Evolutionary conservation across 2,329 filamentous ascomycete species (phyloP).

Genomic region (Aureobasidium melanogenum): DNA sequence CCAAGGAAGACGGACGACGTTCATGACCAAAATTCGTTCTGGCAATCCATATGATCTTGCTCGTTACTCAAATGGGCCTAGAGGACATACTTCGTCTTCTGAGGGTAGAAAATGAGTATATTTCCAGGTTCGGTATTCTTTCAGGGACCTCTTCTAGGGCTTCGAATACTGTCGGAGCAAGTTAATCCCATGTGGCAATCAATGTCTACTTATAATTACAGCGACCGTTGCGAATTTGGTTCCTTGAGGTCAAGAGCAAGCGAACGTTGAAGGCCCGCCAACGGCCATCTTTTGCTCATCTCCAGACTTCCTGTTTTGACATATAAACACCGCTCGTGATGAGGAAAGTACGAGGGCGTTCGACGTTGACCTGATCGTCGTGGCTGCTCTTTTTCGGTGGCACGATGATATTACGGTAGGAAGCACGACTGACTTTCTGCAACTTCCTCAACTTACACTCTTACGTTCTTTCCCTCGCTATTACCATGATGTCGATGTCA

Average conservation of each 20-base stretch:
- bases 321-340: not conserved
- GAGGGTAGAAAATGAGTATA: too few species aligned
- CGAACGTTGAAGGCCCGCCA: not conserved
- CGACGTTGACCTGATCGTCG: not conserved
- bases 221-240: not conserved
- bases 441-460: not conserved
- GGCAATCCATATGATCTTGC: not conserved
- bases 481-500: not conserved
- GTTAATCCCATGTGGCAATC: too few species aligned
- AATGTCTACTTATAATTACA: not conserved
- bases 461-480: not conserved
- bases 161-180: too few species aligned
- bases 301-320: conserved; percentile 1
- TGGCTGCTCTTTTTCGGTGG: not conserved
- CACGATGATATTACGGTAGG: not conserved
- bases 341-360: not conserved
- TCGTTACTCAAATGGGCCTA: not conserved
- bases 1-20: not conserved
- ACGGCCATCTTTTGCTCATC: conserved; percentile 2
- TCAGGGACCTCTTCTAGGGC: too few species aligned
- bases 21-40: not conserved
- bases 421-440: not conserved
- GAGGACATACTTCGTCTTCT: too few species aligned
- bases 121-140: too few species aligned
- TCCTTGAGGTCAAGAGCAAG: not conserved